Conservation (phyloP, 257 asterid genomes). For the Solanum ossicruentum region DNA sequence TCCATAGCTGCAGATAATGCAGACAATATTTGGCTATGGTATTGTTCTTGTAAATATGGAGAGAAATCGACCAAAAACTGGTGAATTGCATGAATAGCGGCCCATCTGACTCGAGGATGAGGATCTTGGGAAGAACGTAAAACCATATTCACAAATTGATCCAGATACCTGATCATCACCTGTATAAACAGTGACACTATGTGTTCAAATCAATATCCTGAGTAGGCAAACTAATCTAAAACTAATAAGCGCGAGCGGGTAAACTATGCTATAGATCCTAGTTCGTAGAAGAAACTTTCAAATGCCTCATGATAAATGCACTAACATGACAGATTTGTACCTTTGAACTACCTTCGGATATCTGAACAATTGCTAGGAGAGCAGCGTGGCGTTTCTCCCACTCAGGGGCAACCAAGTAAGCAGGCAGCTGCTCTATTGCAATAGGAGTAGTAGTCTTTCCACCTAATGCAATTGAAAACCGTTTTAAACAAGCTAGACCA, state of each 20-base stretch:
- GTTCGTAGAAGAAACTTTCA: not conserved
- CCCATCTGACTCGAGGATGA: not conserved
- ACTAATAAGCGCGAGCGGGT: not conserved
- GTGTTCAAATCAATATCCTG: no score
- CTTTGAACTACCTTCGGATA: constrained; percentile 91
- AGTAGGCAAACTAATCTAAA: no score
- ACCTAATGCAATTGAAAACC: constrained; percentile 72
- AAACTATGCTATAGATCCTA: not conserved
- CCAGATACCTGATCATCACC: no score
- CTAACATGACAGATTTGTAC: constrained; percentile 12
- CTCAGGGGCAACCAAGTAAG: constrained; percentile 60
- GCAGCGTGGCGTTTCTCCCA: constrained; percentile 94
- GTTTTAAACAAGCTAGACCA: constrained; percentile 78
- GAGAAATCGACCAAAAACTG: rapidly evolving
- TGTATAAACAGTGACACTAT: no score
- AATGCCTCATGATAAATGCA: not conserved
- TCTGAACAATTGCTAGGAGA: constrained; percentile 79
- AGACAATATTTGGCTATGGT: no score
- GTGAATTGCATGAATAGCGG: not conserved
- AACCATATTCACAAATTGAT: not conserved
- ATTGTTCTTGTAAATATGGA: not conserved
- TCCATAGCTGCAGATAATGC: no score
- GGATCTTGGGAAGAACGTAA: not conserved
- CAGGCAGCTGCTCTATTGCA: constrained; percentile 74
- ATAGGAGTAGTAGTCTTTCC: constrained; percentile 83